Percentiles rank a stretch among this genome's conserved stretches.
Evolutionary conservation across 1,284 basidiomycete genomes (phyloP).

Genomic region (Stereum hirsutum): DNA sequence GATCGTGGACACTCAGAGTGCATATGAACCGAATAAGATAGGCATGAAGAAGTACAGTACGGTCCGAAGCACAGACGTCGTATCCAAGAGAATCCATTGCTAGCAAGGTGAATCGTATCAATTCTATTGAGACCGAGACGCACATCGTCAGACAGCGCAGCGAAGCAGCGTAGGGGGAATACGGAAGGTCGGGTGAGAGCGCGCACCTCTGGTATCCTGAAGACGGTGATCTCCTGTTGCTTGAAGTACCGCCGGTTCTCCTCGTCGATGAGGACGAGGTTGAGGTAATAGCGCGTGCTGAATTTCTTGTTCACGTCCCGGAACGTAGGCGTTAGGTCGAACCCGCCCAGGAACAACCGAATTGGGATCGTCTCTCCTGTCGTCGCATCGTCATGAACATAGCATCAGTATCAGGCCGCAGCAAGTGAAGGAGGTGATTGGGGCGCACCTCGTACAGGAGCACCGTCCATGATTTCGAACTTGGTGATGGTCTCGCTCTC

Average conservation of each 20-base stretch:
- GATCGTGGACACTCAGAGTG: too few relatives aligned
- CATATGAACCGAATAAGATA: constrained; percentile 3
- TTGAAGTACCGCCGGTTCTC: constrained; percentile 96
- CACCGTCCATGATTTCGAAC: constrained; percentile 99
- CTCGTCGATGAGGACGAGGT: constrained; percentile 95
- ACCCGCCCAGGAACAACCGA: constrained; percentile 94
- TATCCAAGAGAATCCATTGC: not conserved
- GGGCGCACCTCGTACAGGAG: constrained; percentile 76
- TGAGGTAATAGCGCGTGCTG: constrained; percentile 93
- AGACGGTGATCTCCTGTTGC: constrained; percentile 76
- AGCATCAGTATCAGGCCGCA: not conserved
- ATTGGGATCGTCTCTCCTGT: constrained; percentile 97
- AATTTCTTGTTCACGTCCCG: constrained; percentile 99
- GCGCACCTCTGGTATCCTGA: constrained; percentile 66
- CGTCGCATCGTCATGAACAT: not conserved
- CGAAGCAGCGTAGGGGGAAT: not conserved
- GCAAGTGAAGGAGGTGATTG: not conserved
- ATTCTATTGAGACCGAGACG: not conserved
- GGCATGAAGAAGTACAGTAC: constrained; percentile 2
- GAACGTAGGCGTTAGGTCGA: constrained; percentile 97
- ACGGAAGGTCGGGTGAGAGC: not conserved
- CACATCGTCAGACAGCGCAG: not conserved
- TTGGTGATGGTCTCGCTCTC: constrained; percentile 99
- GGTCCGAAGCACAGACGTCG: not conserved
- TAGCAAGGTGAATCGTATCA: not conserved